These are phyloP conservation scores for Tetrahymena thermophila DNA, from an alignment of 73 alveolate genomes.

Conservation along the genomic window DNA sequence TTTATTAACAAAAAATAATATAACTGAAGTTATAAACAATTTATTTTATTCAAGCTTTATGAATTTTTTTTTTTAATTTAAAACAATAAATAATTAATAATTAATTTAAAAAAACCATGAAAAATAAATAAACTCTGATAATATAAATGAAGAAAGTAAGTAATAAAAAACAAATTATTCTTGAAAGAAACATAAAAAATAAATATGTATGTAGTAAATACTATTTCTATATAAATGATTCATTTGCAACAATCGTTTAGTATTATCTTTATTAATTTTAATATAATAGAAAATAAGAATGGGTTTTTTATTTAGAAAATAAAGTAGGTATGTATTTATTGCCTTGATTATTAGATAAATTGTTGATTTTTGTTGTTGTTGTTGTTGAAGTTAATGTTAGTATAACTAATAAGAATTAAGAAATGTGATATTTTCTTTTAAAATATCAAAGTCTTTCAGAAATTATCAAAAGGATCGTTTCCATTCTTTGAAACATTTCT, in stretches of 20 bases:
- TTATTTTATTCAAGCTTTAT: too few species aligned
- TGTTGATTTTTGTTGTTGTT: not conserved
- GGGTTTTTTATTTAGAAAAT: not conserved
- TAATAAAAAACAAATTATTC: not conserved
- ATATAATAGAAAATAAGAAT: not conserved
- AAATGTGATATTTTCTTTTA: not conserved
- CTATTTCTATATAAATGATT: not conserved
- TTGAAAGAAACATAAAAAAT: not conserved
- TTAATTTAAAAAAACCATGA: not conserved
- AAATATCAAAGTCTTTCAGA: not conserved
- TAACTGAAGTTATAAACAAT: too few species aligned
- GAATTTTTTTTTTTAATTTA: too few species aligned
- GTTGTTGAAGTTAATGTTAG: not conserved
- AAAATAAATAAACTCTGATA: not conserved
- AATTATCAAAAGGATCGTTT: conserved; percentile 33
- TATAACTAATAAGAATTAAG: not conserved
- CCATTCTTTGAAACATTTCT: conserved; percentile 4
- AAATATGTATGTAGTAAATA: not conserved
- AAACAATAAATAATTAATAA: too few species aligned
- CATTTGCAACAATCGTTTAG: not conserved
- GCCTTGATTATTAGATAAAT: not conserved
- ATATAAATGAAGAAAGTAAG: too few species aligned
- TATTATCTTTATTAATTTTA: not conserved
- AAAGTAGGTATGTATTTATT: not conserved
- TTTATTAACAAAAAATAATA: too few species aligned